These are phyloP conservation scores for Cryphonectria nitschkei DNA, from an alignment of 2,329 filamentous ascomycete species.

Conservation along the genomic window DNA sequence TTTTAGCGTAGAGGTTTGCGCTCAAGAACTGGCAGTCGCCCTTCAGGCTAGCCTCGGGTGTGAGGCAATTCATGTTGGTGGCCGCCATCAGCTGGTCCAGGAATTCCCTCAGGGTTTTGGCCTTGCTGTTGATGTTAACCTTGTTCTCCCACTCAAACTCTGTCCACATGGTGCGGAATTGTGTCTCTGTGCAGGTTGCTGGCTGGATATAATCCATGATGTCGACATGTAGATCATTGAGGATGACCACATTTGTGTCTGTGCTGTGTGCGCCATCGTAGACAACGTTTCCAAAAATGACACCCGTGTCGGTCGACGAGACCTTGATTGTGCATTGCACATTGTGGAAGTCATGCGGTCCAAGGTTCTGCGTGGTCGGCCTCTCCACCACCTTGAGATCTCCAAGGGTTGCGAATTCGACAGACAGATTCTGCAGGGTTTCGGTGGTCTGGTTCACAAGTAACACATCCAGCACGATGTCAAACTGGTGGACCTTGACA, in stretches of 20 bases:
- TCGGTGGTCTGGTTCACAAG: conserved; percentile 97
- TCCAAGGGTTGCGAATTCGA: conserved; percentile 97
- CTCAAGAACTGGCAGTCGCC: conserved; percentile 98
- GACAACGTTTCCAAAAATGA: conserved; percentile 98
- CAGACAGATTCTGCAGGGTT: conserved; percentile 93
- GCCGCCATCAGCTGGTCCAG: conserved; percentile 92
- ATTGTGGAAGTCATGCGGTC: conserved; percentile 95
- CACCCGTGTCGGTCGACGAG: conserved; percentile 94
- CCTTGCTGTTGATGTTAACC: conserved; percentile 99
- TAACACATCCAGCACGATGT: conserved; percentile 94
- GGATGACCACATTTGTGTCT: conserved; percentile 94
- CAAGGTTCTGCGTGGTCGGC: conserved; percentile 93
- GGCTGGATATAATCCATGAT: conserved; percentile 99
- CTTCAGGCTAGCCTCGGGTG: conserved; percentile 93
- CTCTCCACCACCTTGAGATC: conserved; percentile 98
- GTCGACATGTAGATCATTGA: conserved; percentile 97
- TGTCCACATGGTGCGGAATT: conserved; percentile 99
- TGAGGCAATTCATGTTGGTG: conserved; percentile 98
- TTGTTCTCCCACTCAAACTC: conserved; percentile 99
- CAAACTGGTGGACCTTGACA: conserved; percentile 98
- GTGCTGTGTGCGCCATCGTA: conserved; percentile 93
- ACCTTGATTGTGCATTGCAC: conserved; percentile 99
- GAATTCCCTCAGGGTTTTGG: conserved; percentile 89
- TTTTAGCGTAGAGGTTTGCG: conserved; percentile 93
- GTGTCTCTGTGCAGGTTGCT: conserved; percentile 92